Conservation (phyloP, 2,329 filamentous ascomycete genomes). For the Penicillium sp. region DNA sequence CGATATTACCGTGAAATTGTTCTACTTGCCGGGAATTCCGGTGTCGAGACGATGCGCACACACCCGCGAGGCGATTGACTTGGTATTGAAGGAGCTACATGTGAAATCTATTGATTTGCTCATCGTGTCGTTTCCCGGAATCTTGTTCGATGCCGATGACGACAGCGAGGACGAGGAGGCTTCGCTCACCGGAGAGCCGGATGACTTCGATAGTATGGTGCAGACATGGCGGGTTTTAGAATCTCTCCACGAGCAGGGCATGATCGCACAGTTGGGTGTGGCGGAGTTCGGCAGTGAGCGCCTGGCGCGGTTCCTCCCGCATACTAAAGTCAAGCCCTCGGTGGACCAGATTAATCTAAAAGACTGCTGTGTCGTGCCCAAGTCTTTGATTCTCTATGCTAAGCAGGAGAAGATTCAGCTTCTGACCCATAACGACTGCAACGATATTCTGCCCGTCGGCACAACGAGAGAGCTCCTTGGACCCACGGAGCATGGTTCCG, state of each 20-base stretch:
- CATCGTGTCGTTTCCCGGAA: constrained; percentile 87
- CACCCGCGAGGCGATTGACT: constrained; percentile 71
- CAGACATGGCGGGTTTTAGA: constrained; percentile 71
- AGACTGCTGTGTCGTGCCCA: constrained; percentile 94
- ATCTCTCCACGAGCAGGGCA: constrained; percentile 65
- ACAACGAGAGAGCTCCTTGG: constrained; percentile 82
- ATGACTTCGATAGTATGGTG: constrained; percentile 61
- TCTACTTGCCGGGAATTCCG: constrained; percentile 76
- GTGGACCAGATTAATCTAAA: constrained; percentile 96
- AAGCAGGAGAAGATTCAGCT: constrained; percentile 80
- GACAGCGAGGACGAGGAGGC: constrained; percentile 70
- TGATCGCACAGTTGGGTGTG: constrained; percentile 74
- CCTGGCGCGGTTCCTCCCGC: constrained; percentile 70
- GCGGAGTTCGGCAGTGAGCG: constrained; percentile 89
- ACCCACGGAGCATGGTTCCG: constrained; percentile 67
- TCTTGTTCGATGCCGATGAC: constrained; percentile 90
- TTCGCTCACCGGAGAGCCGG: constrained; percentile 48
- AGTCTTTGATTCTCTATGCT: constrained; percentile 79
- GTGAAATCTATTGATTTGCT: constrained; percentile 77
- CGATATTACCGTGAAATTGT: constrained; percentile 93
- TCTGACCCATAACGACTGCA: constrained; percentile 90
- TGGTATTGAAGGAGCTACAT: constrained; percentile 77
- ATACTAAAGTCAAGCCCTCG: constrained; percentile 68
- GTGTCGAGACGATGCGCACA: constrained; percentile 65
- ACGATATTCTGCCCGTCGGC: constrained; percentile 81